Evolutionary conservation across 176 grass and related monocot genomes (phyloP).

Genomic region (Rhynchospora pubera): DNA sequence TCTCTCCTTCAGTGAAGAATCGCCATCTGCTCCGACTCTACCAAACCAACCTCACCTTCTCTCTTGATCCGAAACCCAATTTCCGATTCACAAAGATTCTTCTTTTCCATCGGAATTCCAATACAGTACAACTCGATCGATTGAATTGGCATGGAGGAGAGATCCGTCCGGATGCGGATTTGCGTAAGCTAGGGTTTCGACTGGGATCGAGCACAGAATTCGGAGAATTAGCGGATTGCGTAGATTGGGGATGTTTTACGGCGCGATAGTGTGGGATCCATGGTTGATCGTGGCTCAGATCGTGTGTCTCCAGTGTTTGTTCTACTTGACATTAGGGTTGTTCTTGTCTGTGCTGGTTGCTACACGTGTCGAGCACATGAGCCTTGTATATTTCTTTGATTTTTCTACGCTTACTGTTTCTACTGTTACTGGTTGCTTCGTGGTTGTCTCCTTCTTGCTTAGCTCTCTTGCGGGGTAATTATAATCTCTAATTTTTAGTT

Average conservation of each 20-base stretch:
- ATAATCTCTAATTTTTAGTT: neutral
- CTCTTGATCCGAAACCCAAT: neutral
- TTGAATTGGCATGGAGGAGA: neutral
- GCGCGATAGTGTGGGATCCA: slow-evolving; percentile 92
- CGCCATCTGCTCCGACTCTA: neutral
- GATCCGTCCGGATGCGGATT: neutral
- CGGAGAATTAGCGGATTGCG: neutral
- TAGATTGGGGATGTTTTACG: slow-evolving; percentile 88
- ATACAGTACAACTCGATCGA: neutral
- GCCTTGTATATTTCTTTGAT: slow-evolving; percentile 94
- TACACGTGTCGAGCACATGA: slow-evolving; percentile 60
- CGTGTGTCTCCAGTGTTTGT: slow-evolving; percentile 93
- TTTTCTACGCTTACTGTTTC: slow-evolving; percentile 70
- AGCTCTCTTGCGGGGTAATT: slow-evolving; percentile 67
- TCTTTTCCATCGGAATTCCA: neutral
- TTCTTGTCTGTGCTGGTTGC: slow-evolving; percentile 69
- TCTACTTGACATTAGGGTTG: slow-evolving; percentile 78
- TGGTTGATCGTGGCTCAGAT: slow-evolving; percentile 97
- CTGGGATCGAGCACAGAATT: neutral
- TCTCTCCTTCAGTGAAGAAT: slow-evolving; percentile 8
- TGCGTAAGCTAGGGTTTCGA: neutral
- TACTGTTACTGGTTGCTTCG: slow-evolving; percentile 84
- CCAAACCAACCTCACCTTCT: neutral
- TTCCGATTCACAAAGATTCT: neutral
- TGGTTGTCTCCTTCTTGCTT: slow-evolving; percentile 72